Evolutionary conservation across 1,284 basidiomycete species (phyloP), one percentile per base, ranked within the genome.

Genomic region (Ustilago curta): DNA sequence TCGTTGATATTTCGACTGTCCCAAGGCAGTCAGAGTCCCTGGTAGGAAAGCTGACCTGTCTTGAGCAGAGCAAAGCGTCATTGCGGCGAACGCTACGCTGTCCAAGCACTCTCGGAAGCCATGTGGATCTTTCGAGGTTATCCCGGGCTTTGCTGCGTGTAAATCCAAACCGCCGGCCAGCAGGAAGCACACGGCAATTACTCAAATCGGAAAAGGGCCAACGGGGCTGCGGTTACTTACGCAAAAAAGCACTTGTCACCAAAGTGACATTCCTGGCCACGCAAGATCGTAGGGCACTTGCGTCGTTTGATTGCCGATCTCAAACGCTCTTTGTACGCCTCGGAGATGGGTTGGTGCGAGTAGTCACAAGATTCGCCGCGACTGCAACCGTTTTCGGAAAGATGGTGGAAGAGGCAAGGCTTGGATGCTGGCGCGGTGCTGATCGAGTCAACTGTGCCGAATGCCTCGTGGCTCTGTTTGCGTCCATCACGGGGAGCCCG

Each of bases 171-270:
- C 48, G 48, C 32, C 48, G 32, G 48, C 48, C 23, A 31, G 27
- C 19, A 11, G 18, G 47, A 19, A 16, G 5, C 9, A 31, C 8
- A 25, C n/a, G 8, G 32, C 21, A 18, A 1, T 37, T 37, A 14
- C 35, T 37, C 11, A 37, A 16, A 16, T 37, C 14, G 16, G 9
- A 37, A 4, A 37, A 14, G 14, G 14, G 32, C 32, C 12, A 4
- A 4, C 11, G 35, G 35, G 35, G 18, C 7, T 9, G 3, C 18
- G 29, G 29, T 29, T 19, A 70, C 72, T 68, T 59, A 75, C 73
- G 43, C 43, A 32, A 61, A 76, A 19, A 76, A 9, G 23, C 73
- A 76, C 9, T 64, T 48, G 29, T 76, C 69, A 29, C 73, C 73
- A 37, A 54, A 62, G 1, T 27, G 40, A 23, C 73, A 76, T 19